A percentile compares a stretch with the other conserved stretches of the same genome.
phyloP scores from a whole-genome alignment of 208 protist species.

The Wallacemonas sp. region DNA sequence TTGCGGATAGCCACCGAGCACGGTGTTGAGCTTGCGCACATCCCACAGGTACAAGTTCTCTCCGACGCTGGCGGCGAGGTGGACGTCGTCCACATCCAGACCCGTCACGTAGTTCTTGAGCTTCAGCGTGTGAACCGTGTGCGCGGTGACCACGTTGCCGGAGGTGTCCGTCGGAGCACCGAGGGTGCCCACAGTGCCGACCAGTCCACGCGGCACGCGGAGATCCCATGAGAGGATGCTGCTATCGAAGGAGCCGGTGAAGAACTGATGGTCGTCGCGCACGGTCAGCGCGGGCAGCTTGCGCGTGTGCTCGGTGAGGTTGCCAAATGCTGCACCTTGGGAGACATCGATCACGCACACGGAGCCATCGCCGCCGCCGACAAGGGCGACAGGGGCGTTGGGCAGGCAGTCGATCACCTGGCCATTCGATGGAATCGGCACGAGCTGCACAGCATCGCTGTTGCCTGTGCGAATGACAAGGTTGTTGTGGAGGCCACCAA shows the following conservation, averaged over 20 bases:
- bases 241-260: constrained; percentile 82
- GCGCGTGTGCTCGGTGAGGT: constrained; percentile 56
- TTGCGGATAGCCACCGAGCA: constrained; percentile 77
- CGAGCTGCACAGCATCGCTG: constrained; percentile 37
- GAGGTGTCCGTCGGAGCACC: constrained; percentile 20
- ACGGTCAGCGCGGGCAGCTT: constrained; percentile 82
- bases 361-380: constrained; percentile 79
- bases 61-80: constrained; percentile 77
- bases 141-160: constrained; percentile 24
- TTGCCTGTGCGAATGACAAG: constrained; percentile 55
- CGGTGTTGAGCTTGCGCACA: constrained; percentile 68
- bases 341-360: constrained; percentile 59
- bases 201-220: constrained; percentile 47
- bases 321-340: constrained; percentile 25
- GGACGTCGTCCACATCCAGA: constrained; percentile 70
- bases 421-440: constrained; percentile 59
- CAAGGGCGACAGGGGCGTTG: constrained; percentile 38
- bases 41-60: constrained; percentile 88
- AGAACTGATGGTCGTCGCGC: constrained; percentile 72
- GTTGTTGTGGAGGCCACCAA: constrained; percentile 73
- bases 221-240: constrained; percentile 84
- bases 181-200: constrained; percentile 24
- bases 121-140: constrained; percentile 72
- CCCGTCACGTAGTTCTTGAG: constrained; percentile 85
- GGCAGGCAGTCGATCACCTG: constrained; percentile 75